These are phyloP conservation scores for Verbena officinalis DNA, from an alignment of 257 asterid genomes.

Conservation along the genomic window DNA sequence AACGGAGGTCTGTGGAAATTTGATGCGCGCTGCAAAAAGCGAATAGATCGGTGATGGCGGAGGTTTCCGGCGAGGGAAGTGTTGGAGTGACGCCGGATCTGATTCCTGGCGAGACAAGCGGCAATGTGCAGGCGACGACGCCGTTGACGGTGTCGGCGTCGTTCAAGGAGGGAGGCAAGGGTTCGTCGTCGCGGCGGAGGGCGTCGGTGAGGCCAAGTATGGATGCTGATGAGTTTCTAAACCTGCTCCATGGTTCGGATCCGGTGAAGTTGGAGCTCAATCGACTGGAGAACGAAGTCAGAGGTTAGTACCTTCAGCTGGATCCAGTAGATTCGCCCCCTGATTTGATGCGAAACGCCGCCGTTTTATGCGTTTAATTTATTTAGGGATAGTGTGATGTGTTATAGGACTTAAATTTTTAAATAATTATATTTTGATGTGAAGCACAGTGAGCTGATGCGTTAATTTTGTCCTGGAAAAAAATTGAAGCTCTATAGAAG, in stretches of 20 bases:
- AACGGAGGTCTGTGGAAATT: constrained; percentile 28
- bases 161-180: constrained; percentile 72
- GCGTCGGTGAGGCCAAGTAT: constrained; percentile 82
- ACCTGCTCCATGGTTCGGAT: constrained; percentile 98
- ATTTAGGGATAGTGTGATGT: constrained; percentile 15
- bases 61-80: constrained; percentile 75
- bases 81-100: constrained; percentile 50
- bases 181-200: constrained; percentile 72
- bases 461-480: constrained; percentile 21
- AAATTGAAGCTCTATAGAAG: neutral
- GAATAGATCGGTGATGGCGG: constrained; percentile 87
- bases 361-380: constrained; percentile 30
- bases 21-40: constrained; percentile 48
- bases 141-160: constrained; percentile 75
- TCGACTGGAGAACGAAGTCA: constrained; percentile 97
- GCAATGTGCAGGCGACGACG: constrained; percentile 63
- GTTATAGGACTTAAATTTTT: neutral
- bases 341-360: constrained; percentile 34
- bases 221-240: constrained; percentile 94
- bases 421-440: constrained; percentile 8
- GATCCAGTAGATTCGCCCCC: constrained; percentile 67
- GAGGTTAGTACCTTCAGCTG: constrained; percentile 78
- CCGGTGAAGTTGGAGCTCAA: constrained; percentile 99
- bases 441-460: constrained; percentile 20
- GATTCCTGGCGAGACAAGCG: constrained; percentile 48